Evolutionary conservation across 2,329 filamentous ascomycete genomes (phyloP), one percentile per base, ranked within the genome.

Genomic region (Colletotrichum camelliae): DNA sequence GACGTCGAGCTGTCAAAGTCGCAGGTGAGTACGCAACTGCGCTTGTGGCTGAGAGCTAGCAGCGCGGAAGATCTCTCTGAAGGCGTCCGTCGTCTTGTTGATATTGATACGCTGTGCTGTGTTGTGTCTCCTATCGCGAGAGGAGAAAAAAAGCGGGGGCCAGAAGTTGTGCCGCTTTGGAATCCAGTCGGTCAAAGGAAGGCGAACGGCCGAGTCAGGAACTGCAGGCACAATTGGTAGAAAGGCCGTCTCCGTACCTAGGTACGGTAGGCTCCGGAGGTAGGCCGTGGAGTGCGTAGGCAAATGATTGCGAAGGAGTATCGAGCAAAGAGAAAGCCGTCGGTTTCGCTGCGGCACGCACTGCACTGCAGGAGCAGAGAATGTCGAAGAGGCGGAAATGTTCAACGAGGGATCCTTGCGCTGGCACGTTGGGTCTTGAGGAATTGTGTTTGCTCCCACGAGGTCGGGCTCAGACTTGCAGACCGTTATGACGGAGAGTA

Each of bases 1-100:
- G 68, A 43, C 52, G 70, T 74, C 70, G 65, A 69, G 65, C 74
- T 76, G 74, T 69, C 74, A 69, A 69, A 74, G 74, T 74, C 70
- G 70, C 74, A 76, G 65, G 64, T 60, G 70, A 73, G 48, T 52
- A 52, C 58, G 27, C 29, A 62, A 68, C 29, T 69, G 29, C 64
- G 65, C 70, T 74, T 74, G 74, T 76, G 70, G 70, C 74, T 76
- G 70, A 69, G 43, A 68, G 65, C 43, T 65, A 65, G 61, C 18
- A 39, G 16, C 18, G 52, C 66, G n/a, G 61, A 24, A 67, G 33
- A 18, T 62, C 39, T 69, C 24, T 39, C 65, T 58, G 29, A 16
- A 65, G 60, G 55, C 39, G 43, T 52, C 43, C n/a, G 43, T 15
- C 43, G 43, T 70, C 29, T n/a, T 74, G 48, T 58, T 65, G 37